These are phyloP conservation scores for Lipomyces starkeyi DNA, from an alignment of 805 yeast genomes.

Conservation along the genomic window DNA sequence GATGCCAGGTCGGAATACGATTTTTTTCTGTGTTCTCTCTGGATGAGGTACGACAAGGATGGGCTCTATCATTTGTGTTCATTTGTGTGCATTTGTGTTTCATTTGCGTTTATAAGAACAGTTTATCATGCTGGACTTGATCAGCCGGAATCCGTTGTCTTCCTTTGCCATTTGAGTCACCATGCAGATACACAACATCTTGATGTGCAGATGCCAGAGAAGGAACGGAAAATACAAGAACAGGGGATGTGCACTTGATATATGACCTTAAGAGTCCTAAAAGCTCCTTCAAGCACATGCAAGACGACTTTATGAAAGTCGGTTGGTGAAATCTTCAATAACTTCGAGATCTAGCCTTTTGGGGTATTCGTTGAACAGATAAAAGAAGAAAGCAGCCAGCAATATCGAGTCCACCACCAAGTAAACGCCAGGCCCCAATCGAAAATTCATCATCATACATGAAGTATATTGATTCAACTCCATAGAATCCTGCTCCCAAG, in stretches of 20 bases:
- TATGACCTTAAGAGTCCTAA: no score
- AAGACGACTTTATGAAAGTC: conserved; percentile 5
- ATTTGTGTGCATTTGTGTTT: background rate
- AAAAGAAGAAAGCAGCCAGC: background rate
- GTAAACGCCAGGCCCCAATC: conserved; percentile 1
- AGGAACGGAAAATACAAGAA: no score
- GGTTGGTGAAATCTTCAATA: conserved; percentile 1
- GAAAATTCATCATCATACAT: conserved; percentile 7
- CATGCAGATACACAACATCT: background rate
- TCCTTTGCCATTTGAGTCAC: no score
- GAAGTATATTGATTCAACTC: conserved; percentile 7
- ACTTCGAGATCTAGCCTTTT: conserved; percentile 5
- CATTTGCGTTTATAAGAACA: no score
- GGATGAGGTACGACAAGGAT: background rate
- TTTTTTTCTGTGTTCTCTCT: background rate
- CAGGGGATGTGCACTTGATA: no score
- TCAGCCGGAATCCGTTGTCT: no score
- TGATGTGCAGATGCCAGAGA: background rate
- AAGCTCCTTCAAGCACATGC: background rate
- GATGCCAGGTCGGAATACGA: no score
- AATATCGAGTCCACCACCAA: background rate
- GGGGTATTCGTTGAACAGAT: conserved; percentile 7
- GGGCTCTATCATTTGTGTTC: no score
- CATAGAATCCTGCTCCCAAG: no score
- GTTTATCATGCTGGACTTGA: no score